Conservation (phyloP, 2,329 filamentous ascomycete species). For the Lojkania enalia region DNA sequence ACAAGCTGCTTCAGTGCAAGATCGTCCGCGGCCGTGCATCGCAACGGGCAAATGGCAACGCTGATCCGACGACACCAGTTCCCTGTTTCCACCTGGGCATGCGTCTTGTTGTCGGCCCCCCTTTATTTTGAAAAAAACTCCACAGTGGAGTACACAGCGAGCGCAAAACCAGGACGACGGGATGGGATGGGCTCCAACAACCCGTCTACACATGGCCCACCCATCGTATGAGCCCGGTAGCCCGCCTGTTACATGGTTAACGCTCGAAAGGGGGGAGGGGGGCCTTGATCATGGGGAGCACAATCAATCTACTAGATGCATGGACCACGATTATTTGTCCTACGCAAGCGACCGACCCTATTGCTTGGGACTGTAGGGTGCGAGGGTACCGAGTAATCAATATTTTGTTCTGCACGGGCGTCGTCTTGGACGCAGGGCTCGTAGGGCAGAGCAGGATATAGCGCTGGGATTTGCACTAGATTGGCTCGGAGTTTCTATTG, state of each 20-base stretch:
- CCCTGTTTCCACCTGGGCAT: no score
- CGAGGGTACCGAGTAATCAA: neutral
- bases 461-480: no score
- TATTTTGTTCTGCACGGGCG: conserved; percentile 6
- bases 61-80: conserved; percentile 22
- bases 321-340: no score
- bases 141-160: neutral
- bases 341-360: neutral
- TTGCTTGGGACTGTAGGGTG: neutral
- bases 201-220: conserved; percentile 9
- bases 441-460: conserved; percentile 3
- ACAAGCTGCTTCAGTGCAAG: conserved; percentile 10
- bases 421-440: conserved; percentile 4
- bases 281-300: no score
- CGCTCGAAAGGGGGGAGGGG: no score
- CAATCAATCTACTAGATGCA: no score
- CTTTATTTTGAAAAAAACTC: neutral
- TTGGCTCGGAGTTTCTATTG: no score
- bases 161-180: conserved; percentile 14
- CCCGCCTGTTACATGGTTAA: no score
- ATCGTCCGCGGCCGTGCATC: conserved; percentile 6
- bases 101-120: neutral
- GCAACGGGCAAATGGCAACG: conserved; percentile 23
- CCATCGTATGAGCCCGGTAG: no score
- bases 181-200: conserved; percentile 10